Conservation (phyloP, 441 rosid genomes). For the Populus tomentosa region DNA sequence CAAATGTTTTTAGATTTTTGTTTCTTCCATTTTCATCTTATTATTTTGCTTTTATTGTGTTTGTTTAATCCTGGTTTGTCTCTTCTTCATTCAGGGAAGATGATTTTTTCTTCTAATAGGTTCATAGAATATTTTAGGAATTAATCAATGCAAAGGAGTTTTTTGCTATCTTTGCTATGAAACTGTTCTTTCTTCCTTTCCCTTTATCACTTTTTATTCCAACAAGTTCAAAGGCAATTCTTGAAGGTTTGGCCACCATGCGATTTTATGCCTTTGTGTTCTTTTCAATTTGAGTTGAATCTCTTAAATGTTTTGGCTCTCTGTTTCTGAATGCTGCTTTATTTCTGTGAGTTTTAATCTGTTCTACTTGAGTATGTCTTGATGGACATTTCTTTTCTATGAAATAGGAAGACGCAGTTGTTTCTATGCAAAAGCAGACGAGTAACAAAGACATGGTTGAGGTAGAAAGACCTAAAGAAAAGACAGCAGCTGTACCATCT, state of each 20-base stretch:
- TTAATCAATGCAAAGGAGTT: neutral
- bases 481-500: conserved; percentile 41
- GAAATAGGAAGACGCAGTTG: conserved; percentile 36
- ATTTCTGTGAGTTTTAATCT: neutral
- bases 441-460: conserved; percentile 43
- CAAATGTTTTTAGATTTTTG: neutral
- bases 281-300: neutral
- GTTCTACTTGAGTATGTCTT: neutral
- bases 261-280: neutral
- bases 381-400: conserved; percentile 4
- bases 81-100: neutral
- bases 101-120: neutral
- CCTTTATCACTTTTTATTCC: neutral
- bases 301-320: neutral
- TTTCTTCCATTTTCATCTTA: neutral
- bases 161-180: neutral
- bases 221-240: neutral
- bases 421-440: conserved; percentile 32
- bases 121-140: neutral
- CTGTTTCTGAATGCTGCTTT: neutral
- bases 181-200: neutral
- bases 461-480: conserved; percentile 51
- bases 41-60: neutral
- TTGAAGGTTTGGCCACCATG: neutral
- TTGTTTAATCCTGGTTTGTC: neutral